These are phyloP conservation scores for Galerina marginata DNA, from an alignment of 768 basidiomycete genomes.

Conservation along the genomic window DNA sequence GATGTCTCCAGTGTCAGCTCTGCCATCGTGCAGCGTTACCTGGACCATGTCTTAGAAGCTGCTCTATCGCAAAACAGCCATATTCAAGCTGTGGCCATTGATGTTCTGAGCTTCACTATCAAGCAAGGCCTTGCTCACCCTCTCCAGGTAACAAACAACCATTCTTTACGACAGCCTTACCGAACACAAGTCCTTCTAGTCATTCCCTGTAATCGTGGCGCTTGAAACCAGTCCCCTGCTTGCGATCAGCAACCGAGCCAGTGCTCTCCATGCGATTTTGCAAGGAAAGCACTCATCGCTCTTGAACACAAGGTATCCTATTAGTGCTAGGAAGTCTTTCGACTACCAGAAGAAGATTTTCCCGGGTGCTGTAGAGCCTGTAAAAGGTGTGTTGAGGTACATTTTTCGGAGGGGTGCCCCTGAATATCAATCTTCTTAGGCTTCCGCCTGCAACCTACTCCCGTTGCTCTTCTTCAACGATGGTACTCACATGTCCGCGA, in stretches of 20 bases:
- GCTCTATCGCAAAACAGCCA: constrained; percentile 72
- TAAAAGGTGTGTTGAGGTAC: constrained; percentile 45
- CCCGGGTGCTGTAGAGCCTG: constrained; percentile 44
- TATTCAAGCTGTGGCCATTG: constrained; percentile 85
- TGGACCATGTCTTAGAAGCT: constrained; percentile 80
- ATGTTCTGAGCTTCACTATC: constrained; percentile 91
- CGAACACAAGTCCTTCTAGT: constrained; percentile 45
- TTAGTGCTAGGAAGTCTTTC: constrained; percentile 83
- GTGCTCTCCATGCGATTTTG: constrained; percentile 77
- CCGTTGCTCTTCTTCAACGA: constrained; percentile 78
- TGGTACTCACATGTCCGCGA: constrained; percentile 95
- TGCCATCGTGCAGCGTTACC: constrained; percentile 91
- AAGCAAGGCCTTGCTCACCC: constrained; percentile 97
- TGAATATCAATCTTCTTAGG: constrained; percentile 43
- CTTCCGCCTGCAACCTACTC: constrained; percentile 65
- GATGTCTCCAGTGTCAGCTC: constrained; percentile 77
- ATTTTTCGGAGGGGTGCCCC: not conserved
- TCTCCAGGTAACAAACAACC: constrained; percentile 62
- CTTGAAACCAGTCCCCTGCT: constrained; percentile 83
- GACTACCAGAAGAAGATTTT: constrained; percentile 76
- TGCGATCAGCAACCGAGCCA: constrained; percentile 74
- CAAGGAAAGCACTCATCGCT: constrained; percentile 91
- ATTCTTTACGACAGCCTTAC: no score
- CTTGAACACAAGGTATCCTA: constrained; percentile 82
- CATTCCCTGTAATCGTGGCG: constrained; percentile 89